Evolutionary conservation across 305 asterid species (phyloP), one percentile per base, ranked within the genome.

Genomic region (Coffea humblotiana): DNA sequence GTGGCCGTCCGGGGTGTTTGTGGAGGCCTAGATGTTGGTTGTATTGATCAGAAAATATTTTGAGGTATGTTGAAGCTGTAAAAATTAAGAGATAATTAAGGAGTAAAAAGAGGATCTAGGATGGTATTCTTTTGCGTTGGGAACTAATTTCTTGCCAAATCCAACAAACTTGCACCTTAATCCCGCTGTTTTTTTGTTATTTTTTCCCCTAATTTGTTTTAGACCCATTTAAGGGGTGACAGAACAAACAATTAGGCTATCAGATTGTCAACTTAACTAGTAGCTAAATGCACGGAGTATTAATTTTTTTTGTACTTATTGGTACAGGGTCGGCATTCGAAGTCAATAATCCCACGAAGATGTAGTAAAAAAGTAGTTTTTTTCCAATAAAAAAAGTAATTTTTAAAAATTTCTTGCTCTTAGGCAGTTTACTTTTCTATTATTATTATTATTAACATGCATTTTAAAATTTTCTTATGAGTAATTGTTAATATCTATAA

Each of bases 91-190:
- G 79, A 76, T 4, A 45, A 61, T 43, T 76, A 16, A 76, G 71
- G 92, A 90, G 90, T 58, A 48, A 84, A 90, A 71, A 75, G 80
- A 82, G 91, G 91, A 91, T 88, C 90, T 69, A 5, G 51, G 4
- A 19, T 37, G n/a, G 15, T 32, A 32, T n/a, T 63, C 15, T 63
- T 63, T 60, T 9, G 10, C 8, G 45, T 15, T 19, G 23, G 56
- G 14, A 52, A 56, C 75, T 49, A 23, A 65, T 51, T 51, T 43
- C 60, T 37, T 66, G 52, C 3, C 40, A 21, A 64, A 16, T 35
- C 12, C 23, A 19, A 12, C 67, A 29, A 74, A 18, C 65, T 45
- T 65, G 70, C 70, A 12, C 7, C 70, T 29, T 7, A 64, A 64
- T 48, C 12, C 51, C 9, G 12, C 51, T 47, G 12, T 7, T 47